phyloP scores from a whole-genome alignment of 805 yeast species.

The Zygoascus biomembranicola region DNA sequence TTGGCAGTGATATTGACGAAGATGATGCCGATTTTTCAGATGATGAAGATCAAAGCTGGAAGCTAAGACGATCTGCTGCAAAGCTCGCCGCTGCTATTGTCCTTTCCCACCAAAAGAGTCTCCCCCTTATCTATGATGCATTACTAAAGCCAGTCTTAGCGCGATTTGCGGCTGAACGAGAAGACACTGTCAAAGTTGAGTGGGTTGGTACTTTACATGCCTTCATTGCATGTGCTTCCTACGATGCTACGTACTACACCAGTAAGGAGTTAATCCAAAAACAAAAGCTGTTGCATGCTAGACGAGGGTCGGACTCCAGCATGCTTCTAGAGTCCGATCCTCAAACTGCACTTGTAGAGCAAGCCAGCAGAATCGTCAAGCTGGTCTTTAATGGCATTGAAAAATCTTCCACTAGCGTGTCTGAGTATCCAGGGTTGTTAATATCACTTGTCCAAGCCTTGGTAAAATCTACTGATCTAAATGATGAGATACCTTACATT shows the following conservation, averaged over 20 bases:
- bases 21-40: slow-evolving; percentile 31
- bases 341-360: slow-evolving; percentile 4
- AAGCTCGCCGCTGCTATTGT: slow-evolving; percentile 35
- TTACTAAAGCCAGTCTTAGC: slow-evolving; percentile 37
- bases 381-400: slow-evolving; percentile 7
- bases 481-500: slow-evolving; percentile 5
- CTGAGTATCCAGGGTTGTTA: not conserved
- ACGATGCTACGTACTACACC: slow-evolving; percentile 33
- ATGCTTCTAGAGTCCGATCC: slow-evolving; percentile 21
- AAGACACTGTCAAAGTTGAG: slow-evolving; percentile 43
- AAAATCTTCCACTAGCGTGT: slow-evolving; percentile 3
- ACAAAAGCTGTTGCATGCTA: not conserved
- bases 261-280: slow-evolving; percentile 8
- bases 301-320: slow-evolving; percentile 23
- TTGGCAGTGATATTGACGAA: slow-evolving; percentile 26
- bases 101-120: slow-evolving; percentile 29
- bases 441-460: not conserved
- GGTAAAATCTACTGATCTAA: slow-evolving; percentile 6
- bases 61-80: slow-evolving; percentile 47
- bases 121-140: slow-evolving; percentile 24
- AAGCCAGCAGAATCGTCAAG: slow-evolving; percentile 6
- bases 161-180: slow-evolving; percentile 27
- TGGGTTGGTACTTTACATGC: slow-evolving; percentile 38
- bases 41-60: slow-evolving; percentile 54
- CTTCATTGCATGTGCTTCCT: slow-evolving; percentile 34